A percentile compares a stretch with the other conserved stretches of the same genome.
Conservation (phyloP, 495 filamentous ascomycete genomes). For the Daldinia vernicosa region DNA sequence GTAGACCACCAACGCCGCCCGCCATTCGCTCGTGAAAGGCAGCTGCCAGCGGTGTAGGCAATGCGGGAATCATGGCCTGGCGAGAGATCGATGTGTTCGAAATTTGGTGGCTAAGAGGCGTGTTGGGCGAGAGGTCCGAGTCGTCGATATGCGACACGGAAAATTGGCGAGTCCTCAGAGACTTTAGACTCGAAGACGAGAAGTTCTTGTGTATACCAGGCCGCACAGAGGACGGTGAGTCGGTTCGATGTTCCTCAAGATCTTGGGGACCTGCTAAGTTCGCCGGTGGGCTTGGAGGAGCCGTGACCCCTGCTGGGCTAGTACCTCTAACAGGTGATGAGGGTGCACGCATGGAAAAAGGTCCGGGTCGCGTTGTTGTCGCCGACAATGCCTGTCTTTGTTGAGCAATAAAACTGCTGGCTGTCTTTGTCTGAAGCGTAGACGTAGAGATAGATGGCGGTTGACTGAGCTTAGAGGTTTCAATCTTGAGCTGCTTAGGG, state of each 20-base stretch:
- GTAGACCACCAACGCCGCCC: constrained; percentile 70
- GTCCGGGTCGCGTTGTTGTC: constrained; percentile 45
- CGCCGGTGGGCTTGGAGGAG: constrained; percentile 43
- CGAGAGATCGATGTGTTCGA: constrained; percentile 60
- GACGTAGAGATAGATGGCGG: constrained; percentile 52
- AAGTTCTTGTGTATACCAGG: constrained; percentile 76
- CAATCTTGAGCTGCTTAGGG: constrained; percentile 86
- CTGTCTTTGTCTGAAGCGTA: constrained; percentile 55
- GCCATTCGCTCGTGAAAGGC: constrained; percentile 62
- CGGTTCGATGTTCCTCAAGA: constrained; percentile 49
- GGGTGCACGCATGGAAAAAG: constrained; percentile 46
- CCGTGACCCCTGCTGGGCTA: constrained; percentile 41
- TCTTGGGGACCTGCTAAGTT: constrained; percentile 25
- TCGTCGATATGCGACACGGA: constrained; percentile 78
- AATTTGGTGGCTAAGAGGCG: constrained; percentile 74
- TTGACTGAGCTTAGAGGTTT: constrained; percentile 68
- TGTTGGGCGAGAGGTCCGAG: constrained; percentile 73
- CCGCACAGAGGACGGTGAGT: constrained; percentile 52
- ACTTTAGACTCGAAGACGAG: constrained; percentile 78
- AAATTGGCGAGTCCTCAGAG: constrained; percentile 74
- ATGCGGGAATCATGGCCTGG: constrained; percentile 61
- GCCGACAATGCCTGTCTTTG: constrained; percentile 58
- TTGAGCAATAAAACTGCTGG: constrained; percentile 53
- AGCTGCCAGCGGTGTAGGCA: constrained; percentile 73
- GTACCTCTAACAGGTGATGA: constrained; percentile 47